phyloP scores from a whole-genome alignment of 2,329 filamentous ascomycete species.

The Cadophora sp. region DNA sequence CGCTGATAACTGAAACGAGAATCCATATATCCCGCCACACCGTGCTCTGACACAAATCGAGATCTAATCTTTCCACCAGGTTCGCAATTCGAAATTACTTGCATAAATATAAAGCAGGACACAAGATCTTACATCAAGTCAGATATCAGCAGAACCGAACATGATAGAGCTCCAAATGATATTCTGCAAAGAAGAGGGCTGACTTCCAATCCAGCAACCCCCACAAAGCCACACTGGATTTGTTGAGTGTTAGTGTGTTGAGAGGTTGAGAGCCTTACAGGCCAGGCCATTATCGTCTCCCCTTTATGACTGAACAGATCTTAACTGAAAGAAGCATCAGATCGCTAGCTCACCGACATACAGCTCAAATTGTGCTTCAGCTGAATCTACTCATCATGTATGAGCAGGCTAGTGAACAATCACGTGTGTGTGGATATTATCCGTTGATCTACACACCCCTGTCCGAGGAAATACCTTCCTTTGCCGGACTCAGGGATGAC shows the following conservation, averaged over 20 bases:
- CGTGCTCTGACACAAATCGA: neutral
- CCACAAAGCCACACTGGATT: too few relatives aligned
- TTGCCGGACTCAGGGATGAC: neutral
- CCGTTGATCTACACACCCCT: slow-evolving; percentile 11
- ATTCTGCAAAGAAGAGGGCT: neutral
- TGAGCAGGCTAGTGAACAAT: neutral
- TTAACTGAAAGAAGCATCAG: neutral
- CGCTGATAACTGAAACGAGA: too few relatives aligned
- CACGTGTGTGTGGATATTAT: slow-evolving; percentile 11
- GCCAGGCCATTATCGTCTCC: neutral
- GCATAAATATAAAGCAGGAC: neutral
- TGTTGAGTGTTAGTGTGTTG: slow-evolving; percentile 11
- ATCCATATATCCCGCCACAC: too few relatives aligned
- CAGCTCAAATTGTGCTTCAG: neutral
- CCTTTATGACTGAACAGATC: neutral
- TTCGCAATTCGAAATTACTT: neutral
- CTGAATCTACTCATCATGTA: neutral
- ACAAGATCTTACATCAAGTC: neutral
- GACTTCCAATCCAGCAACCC: neutral
- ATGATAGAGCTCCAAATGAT: neutral
- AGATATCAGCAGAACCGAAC: neutral
- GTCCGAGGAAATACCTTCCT: neutral
- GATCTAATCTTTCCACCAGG: neutral
- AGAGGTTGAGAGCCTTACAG: neutral
- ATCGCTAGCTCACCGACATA: neutral